Percentiles rank a stretch among this genome's conserved stretches.
These are phyloP conservation scores for Pichia sorboxylosa DNA, from an alignment of 1,139 yeast genomes.

Conservation along the genomic window DNA sequence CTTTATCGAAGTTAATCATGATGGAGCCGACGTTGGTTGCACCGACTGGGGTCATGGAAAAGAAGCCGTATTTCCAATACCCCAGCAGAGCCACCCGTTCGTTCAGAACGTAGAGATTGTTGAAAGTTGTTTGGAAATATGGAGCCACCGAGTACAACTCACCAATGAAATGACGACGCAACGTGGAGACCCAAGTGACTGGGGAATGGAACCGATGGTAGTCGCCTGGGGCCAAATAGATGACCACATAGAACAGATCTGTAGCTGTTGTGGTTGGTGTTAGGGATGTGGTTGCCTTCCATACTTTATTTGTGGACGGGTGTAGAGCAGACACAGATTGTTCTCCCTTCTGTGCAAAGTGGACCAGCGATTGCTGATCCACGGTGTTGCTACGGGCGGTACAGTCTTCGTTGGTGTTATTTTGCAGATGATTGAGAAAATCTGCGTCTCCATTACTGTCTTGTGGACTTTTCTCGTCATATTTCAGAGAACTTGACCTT, in stretches of 20 bases:
- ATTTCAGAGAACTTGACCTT: constrained; percentile 14
- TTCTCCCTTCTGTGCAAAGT: constrained; percentile 53
- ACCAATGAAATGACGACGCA: constrained; percentile 92
- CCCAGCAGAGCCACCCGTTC: constrained; percentile 95
- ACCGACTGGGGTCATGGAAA: constrained; percentile 98
- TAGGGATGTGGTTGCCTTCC: constrained; percentile 23
- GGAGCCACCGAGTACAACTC: constrained; percentile 96
- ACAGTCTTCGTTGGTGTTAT: constrained; percentile 11
- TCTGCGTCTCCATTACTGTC: constrained; percentile 1
- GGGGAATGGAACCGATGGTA: constrained; percentile 98
- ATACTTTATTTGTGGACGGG: constrained; percentile 21
- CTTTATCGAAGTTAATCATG: constrained; percentile 82
- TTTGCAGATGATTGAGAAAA: constrained; percentile 7
- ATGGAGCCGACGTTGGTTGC: constrained; percentile 98
- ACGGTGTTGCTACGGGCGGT: constrained; percentile 4
- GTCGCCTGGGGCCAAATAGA: constrained; percentile 96
- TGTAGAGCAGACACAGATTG: constrained; percentile 36
- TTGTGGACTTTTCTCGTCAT: no score
- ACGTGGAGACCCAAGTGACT: constrained; percentile 86
- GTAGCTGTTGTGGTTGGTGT: constrained; percentile 23
- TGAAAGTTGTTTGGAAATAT: constrained; percentile 77
- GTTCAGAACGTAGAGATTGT: constrained; percentile 80
- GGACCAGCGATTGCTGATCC: constrained; percentile 9
- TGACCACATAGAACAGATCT: constrained; percentile 76
- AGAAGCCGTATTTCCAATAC: constrained; percentile 93